phyloP scores from a whole-genome alignment of 2,329 filamentous ascomycete species.

The Acrocalymma vagum region DNA sequence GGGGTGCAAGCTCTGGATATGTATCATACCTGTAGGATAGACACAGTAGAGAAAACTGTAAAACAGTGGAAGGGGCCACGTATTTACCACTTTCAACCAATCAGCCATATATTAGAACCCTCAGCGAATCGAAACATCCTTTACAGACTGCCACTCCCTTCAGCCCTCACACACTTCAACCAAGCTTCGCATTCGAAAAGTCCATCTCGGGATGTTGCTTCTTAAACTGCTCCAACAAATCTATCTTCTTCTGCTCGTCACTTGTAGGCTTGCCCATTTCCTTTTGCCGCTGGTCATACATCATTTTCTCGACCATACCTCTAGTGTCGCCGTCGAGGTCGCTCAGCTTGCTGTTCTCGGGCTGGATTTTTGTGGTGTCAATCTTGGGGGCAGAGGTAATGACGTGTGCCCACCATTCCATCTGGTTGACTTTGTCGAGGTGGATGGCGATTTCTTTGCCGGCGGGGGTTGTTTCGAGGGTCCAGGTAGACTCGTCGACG shows the following conservation, averaged over 20 bases:
- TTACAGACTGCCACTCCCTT: no score
- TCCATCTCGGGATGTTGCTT: constrained; percentile 78
- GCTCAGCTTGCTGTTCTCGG: constrained; percentile 88
- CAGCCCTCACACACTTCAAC: constrained; percentile 28
- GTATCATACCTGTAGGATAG: no score
- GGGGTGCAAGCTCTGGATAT: no score
- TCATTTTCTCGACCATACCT: constrained; percentile 99
- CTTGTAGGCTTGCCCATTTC: constrained; percentile 87
- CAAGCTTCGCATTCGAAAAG: constrained; percentile 71
- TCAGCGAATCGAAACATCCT: no score
- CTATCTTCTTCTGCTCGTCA: constrained; percentile 94
- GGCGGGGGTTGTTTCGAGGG: constrained; percentile 72
- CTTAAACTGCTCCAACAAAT: constrained; percentile 92
- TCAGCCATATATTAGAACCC: no score
- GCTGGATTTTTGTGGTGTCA: constrained; percentile 93
- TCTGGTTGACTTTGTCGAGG: constrained; percentile 94
- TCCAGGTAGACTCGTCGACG: constrained; percentile 94
- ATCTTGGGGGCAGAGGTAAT: constrained; percentile 87
- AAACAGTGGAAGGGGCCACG: no score
- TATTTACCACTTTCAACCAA: no score
- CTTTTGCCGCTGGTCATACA: constrained; percentile 98
- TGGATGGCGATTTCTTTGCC: constrained; percentile 84
- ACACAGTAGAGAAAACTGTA: no score
- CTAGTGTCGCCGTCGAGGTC: constrained; percentile 95
- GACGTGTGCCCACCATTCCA: constrained; percentile 98